Evolutionary conservation across 208 protist genomes (phyloP), one percentile per base, ranked within the genome.

Genomic region (Acanthamoeba culbertsoni): DNA sequence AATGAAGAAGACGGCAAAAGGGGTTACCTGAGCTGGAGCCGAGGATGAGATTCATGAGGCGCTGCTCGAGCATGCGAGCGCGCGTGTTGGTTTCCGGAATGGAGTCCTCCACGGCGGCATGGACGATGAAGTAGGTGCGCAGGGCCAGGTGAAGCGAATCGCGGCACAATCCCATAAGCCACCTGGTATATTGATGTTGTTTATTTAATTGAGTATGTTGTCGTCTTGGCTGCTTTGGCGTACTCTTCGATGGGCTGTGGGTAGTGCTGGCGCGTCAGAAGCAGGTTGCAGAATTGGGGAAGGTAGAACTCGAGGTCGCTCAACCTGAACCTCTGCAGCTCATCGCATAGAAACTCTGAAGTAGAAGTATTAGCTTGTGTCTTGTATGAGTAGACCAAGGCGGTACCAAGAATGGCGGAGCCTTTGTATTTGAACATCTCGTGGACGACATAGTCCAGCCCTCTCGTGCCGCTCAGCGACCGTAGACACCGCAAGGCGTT

Each of bases 251-350:
- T 31, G 46, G 73, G n/a, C n/a, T 46, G 20, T 48, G 73, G 46
- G 20, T 84, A n/a, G 4, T 37, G 73, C 26, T 48, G 73, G 18
- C n/a, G 62, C 12, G 33, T 71, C 23, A 84, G 73, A 28, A 84
- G 43, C 8, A 84, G 46, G 42, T 84, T 84, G 46, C 73, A 84
- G 46, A 84, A 37, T 20, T 84, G 73, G 18, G 73, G 73, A 35
- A 84, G 42, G 28, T 84, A 84, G 73, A 84, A 84, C 73, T 84
- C 73, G 40, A 84, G 46, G 18, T 84, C 43, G 42, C 33, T 46
- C 8, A 84, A 33, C 73, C 53, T 55, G 73, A 84, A 84, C 5
- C 73, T n/a, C n/a, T 55, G 1, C 46, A 84, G 16, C 73, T 84
- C 73, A 3, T 20, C 20, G n/a, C 43, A 57, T 16, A 84, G 73